Evolutionary conservation across 2,329 filamentous ascomycete genomes (phyloP).

Genomic region (Exophiala oligosperma): DNA sequence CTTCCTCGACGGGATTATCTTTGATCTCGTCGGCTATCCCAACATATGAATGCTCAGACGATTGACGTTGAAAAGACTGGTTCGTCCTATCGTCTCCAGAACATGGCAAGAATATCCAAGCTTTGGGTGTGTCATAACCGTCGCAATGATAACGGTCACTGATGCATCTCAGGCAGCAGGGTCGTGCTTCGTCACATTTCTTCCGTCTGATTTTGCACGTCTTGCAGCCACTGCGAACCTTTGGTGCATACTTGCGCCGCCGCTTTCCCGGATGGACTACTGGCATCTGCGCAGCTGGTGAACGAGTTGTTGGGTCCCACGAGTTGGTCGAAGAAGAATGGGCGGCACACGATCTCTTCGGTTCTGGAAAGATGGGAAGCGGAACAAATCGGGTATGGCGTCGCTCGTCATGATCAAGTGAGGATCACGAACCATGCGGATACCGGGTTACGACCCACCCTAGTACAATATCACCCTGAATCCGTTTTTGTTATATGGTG

Average conservation of each 20-base stretch:
- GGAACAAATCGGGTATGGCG: too few species aligned
- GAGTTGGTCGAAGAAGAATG: too few species aligned
- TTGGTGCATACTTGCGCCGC: constrained; percentile 11
- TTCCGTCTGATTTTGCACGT: constrained; percentile 12
- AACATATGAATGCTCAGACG: neutral
- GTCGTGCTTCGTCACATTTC: constrained; percentile 16
- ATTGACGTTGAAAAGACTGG: neutral
- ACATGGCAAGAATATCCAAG: constrained; percentile 15
- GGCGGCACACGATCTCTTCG: too few species aligned
- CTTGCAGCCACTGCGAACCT: constrained; percentile 10
- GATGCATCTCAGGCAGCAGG: constrained; percentile 10
- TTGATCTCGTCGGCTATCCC: neutral
- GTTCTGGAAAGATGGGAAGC: too few species aligned
- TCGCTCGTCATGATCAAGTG: too few species aligned
- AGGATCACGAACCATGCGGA: too few species aligned
- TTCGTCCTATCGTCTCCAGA: neutral
- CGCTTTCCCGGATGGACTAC: neutral
- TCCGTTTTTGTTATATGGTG: too few species aligned
- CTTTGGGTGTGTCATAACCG: constrained; percentile 14
- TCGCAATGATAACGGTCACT: constrained; percentile 15
- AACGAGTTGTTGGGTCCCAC: too few species aligned
- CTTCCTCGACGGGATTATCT: too few species aligned
- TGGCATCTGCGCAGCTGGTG: too few species aligned
- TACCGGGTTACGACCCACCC: too few species aligned
- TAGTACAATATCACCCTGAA: too few species aligned